Conservation (phyloP, 768 basidiomycete genomes). For the Psilocybe azurescens region DNA sequence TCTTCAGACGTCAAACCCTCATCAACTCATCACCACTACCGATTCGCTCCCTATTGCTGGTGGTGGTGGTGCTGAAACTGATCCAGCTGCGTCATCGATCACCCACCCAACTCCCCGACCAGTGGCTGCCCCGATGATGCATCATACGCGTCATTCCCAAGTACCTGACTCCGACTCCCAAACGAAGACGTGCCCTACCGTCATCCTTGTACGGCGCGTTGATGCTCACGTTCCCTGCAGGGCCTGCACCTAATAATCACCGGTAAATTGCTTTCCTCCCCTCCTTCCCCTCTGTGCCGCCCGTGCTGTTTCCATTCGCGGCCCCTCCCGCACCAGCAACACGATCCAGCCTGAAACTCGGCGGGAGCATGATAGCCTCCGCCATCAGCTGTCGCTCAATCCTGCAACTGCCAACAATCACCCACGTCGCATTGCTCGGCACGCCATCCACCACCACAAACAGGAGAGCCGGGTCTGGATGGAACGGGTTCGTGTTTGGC, state of each 20-base stretch:
- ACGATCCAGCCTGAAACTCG: constrained; percentile 46
- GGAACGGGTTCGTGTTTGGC: constrained; percentile 84
- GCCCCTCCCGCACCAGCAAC: not conserved
- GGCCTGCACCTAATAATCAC: constrained; percentile 47
- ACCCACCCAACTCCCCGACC: not conserved
- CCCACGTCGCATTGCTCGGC: constrained; percentile 16
- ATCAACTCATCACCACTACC: not conserved
- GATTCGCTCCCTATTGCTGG: not conserved
- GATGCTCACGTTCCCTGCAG: constrained; percentile 24
- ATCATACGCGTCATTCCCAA: constrained; percentile 14
- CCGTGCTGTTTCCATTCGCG: no score
- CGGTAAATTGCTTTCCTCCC: no score
- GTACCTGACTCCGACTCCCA: constrained; percentile 11
- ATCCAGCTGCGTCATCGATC: not conserved
- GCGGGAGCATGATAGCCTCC: constrained; percentile 50
- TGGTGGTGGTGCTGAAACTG: not conserved
- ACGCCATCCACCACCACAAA: constrained; percentile 35
- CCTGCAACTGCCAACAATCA: constrained; percentile 80
- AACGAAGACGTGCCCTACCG: constrained; percentile 3
- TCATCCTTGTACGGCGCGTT: constrained; percentile 41
- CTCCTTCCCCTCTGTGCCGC: no score
- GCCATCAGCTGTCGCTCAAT: constrained; percentile 70
- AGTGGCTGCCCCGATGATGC: constrained; percentile 15
- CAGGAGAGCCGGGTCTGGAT: constrained; percentile 74
- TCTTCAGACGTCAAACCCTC: no score